Conservation (phyloP, 306 rosid species). For the Cucurbita maxima region DNA sequence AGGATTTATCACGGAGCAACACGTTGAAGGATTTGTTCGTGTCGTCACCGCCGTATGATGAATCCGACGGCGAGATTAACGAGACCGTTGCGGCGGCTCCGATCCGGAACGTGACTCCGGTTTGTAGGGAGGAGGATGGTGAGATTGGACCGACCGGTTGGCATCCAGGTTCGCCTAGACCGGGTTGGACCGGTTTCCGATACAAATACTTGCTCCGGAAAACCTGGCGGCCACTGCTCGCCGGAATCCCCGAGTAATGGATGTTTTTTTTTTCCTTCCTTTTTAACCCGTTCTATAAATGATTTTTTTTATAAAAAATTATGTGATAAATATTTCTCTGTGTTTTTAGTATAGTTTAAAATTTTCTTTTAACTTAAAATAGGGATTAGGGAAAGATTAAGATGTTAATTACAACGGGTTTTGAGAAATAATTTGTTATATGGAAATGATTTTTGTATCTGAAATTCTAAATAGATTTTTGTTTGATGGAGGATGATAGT, state of each 20-base stretch:
- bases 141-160: constrained; percentile 14
- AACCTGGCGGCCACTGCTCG: constrained; percentile 72
- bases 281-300: not conserved
- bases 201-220: constrained; percentile 46
- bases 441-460: not conserved
- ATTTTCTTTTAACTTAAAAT: not conserved
- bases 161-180: constrained; percentile 33
- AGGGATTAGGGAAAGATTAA: not conserved
- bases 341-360: not conserved
- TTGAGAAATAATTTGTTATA: not conserved
- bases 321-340: not conserved
- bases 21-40: constrained; percentile 58
- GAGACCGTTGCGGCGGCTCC: not conserved
- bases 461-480: not conserved
- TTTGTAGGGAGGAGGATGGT: not conserved
- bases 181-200: constrained; percentile 60
- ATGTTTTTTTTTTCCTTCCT: not conserved
- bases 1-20: constrained; percentile 29
- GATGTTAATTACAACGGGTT: not conserved
- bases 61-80: not conserved
- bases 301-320: not conserved
- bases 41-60: constrained; percentile 43
- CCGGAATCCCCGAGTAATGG: constrained; percentile 43
- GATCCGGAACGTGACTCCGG: constrained; percentile 1
- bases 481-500: too few relatives aligned